Evolutionary conservation across 805 yeast genomes (phyloP), one percentile per base, ranked within the genome.

Genomic region (Candida methanosorbosa): DNA sequence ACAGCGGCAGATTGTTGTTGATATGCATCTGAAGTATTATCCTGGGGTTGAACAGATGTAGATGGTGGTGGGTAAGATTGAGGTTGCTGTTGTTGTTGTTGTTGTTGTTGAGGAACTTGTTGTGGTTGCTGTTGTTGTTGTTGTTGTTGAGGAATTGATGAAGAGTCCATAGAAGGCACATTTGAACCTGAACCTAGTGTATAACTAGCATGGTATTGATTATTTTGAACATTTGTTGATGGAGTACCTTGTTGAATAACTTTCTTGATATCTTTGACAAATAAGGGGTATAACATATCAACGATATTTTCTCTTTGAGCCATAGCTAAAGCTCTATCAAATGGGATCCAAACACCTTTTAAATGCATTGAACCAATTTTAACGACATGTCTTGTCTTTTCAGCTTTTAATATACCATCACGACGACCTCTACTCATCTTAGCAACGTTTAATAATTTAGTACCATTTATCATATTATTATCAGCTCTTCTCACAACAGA

Each of bases 331-430:
- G 84, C 85, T 36, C 84, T 61, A 48, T 78, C 84, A 52, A 78
- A 78, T 5, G 85, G 85, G 34, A 78, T 77, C 85, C 85, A 78
- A 26, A 78, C 85, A 30, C 85, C 85, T 51, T 78, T 78, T 42
- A 78, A 60, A 52, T 78, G 81, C 83, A 78, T 78, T 13, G 79
- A 72, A n/a, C 85, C 85, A 48, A 78, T 77, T 52, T 78, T 78
- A 22, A 78, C 83, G 29, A 78, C 85, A 46, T 77, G 78, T 26
- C 84, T 61, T 15, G 74, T 72, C 52, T 78, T 78, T 52, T 78
- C 85, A 36, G 71, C 65, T 52, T 78, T 78, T 33, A 78, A 61
- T 35, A 78, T 78, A 17, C 85, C 85, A 53, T 78, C 85, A 50
- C 85, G 61, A 37, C 84, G 63, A 25, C 85, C 85, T 47, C 85